Evolutionary conservation across 2,329 filamentous ascomycete genomes (phyloP), one percentile per base, ranked within the genome.

Genomic region (Penicillium hesseltinei): DNA sequence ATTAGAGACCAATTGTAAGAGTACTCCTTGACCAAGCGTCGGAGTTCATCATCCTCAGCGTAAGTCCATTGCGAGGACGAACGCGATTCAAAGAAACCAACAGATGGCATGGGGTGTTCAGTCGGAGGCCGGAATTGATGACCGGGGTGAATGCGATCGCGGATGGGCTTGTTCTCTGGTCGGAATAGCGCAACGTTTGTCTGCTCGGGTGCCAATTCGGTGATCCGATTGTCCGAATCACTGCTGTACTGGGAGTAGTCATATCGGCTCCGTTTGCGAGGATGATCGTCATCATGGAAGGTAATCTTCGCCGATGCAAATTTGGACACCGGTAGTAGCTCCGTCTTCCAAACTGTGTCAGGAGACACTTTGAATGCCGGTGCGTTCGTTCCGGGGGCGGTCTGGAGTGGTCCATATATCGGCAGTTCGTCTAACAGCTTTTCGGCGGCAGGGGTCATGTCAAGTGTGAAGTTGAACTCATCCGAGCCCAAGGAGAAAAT

Each of bases 1-100:
- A 97, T 96, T 5, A 99, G 81, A 3, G 92, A 95, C 94, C 94
- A 99, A 68, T 99, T 99, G 78, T 97, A 97, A 0, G 91, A 91
- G 69, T 94, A 96, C 62, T 97, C 91, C 66, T 91, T 89, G 19
- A 97, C 94, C 40, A 96, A 81, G 45, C 82, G 83, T 53, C 90
- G 88, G 7, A 99, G 80, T 73, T 96, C 91, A 66, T 97, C 92
- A 65, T 99, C 94, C 71, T 99, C 94, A 3, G 88, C 81, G 70
- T 86, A 83, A 0, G 91, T 91, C 94, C 94, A 99, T 69, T 97
- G 92, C 3, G 94, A 97, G 2, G 92, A 88, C 52, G 83, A 86
- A 39, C 94, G 84, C 60, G 85, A 88, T 73, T 99, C 93, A 69
- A 96, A 97, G 76, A 97, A 99, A 51, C 83, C 86, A 65, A 93